Evolutionary conservation across 768 basidiomycete species (phyloP).

Genomic region (Leccinum sublutescens): DNA sequence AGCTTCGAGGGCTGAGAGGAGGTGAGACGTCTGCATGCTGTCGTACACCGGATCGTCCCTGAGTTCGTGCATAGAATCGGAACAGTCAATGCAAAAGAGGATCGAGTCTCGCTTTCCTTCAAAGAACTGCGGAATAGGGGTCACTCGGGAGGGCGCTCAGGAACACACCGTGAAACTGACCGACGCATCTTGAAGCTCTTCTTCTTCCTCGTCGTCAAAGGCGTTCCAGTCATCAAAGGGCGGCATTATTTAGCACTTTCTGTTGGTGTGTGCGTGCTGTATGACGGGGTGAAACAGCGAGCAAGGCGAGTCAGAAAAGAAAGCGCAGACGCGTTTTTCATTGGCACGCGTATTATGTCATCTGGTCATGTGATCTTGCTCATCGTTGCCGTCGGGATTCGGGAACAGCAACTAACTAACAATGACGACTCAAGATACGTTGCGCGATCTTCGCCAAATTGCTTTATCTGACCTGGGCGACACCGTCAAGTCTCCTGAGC

Average conservation of each 20-base stretch:
- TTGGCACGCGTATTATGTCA: constrained; percentile 28
- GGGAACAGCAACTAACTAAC: neutral
- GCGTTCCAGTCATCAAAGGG: constrained; percentile 81
- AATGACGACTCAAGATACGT: neutral
- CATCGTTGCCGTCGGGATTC: no score
- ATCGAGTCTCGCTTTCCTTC: constrained; percentile 84
- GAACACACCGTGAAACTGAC: constrained; percentile 36
- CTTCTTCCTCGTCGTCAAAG: constrained; percentile 78
- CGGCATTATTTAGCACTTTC: constrained; percentile 42
- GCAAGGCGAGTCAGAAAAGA: constrained; percentile 4
- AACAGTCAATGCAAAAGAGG: constrained; percentile 95
- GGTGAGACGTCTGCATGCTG: constrained; percentile 67
- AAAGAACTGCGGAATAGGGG: constrained; percentile 45
- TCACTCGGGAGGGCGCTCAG: constrained; percentile 1
- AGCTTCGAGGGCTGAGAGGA: constrained; percentile 76
- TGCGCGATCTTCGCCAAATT: constrained; percentile 35
- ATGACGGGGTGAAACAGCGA: neutral
- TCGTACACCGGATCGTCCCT: constrained; percentile 64
- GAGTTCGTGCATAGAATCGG: constrained; percentile 80
- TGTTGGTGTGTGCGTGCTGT: neutral
- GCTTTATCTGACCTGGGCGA: constrained; percentile 20
- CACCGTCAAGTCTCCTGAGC: constrained; percentile 35
- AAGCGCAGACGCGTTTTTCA: neutral
- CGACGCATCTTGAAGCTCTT: constrained; percentile 71
- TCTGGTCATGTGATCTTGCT: constrained; percentile 15